These are phyloP conservation scores for Taphrina communis DNA, from an alignment of 1,139 yeast genomes.

Conservation along the genomic window DNA sequence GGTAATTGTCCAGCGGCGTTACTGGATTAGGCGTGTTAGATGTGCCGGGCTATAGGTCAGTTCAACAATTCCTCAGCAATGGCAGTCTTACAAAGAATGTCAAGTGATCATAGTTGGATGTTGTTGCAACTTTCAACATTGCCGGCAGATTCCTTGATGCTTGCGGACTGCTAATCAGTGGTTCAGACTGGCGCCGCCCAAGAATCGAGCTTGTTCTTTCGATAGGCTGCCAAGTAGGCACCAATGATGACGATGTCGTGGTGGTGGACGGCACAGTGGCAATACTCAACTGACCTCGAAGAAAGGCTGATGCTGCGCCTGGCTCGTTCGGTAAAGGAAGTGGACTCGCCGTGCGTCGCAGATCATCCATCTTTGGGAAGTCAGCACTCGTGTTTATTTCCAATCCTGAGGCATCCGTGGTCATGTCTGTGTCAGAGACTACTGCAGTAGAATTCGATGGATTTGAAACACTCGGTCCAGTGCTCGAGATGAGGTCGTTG, in stretches of 20 bases:
- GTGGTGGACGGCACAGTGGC: not conserved
- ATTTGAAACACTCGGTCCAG: not conserved
- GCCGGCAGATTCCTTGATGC: not conserved
- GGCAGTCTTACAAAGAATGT: constrained; percentile 12
- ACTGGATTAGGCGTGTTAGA: constrained; percentile 1
- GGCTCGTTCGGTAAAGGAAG: constrained; percentile 35
- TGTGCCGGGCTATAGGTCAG: constrained; percentile 7
- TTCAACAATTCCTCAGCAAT: not conserved
- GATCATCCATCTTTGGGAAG: constrained; percentile 12
- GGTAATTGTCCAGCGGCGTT: not conserved
- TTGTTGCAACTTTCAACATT: not conserved
- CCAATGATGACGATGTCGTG: not conserved
- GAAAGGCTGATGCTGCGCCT: constrained; percentile 35
- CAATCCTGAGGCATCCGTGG: not conserved
- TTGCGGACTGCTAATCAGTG: not conserved
- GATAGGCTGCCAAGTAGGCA: not conserved
- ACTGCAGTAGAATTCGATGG: not conserved
- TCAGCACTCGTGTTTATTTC: not conserved
- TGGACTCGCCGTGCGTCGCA: constrained; percentile 30
- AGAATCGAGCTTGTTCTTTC: not conserved
- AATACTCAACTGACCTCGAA: constrained; percentile 18
- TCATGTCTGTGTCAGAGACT: not conserved
- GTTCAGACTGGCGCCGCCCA: constrained; percentile 10
- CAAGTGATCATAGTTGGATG: constrained; percentile 4
- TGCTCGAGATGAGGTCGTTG: not conserved